Conservation (phyloP, 2,329 filamentous ascomycete species). For the Colletotrichum gloeosporioides region DNA sequence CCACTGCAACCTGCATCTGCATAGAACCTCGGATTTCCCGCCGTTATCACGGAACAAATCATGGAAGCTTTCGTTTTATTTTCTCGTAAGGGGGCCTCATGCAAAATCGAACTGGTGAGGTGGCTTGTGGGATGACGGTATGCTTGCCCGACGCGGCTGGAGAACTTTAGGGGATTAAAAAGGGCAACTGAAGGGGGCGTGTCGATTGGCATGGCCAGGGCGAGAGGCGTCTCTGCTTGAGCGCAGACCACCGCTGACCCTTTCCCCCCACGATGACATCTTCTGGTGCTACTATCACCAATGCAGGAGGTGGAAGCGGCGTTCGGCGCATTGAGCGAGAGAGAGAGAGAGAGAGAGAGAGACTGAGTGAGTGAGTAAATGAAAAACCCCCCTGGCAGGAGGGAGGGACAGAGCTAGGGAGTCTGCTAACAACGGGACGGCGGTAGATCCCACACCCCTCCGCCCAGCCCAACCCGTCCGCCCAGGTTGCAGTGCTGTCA, state of each 20-base stretch:
- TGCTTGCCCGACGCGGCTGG: not conserved
- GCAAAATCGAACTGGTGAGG: not conserved
- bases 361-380: not conserved
- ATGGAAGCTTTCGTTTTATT: not conserved
- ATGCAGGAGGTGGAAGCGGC: constrained; percentile 7
- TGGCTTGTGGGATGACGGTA: not conserved
- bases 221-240: not conserved
- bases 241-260: not conserved
- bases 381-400: not conserved
- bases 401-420: not conserved
- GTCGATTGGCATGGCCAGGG: constrained; percentile 16
- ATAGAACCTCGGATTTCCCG: not conserved
- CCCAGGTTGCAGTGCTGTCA: not conserved
- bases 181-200: not conserved
- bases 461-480: not conserved
- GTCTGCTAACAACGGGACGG: constrained; percentile 13
- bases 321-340: not conserved
- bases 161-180: not conserved
- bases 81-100: not conserved
- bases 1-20: not conserved
- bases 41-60: not conserved
- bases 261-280: constrained; percentile 1
- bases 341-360: not conserved
- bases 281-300: constrained; percentile 1
- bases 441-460: constrained; percentile 1